phyloP scores from a whole-genome alignment of 139 green algal genomes.

The Chlamydomonas schloesseri region DNA sequence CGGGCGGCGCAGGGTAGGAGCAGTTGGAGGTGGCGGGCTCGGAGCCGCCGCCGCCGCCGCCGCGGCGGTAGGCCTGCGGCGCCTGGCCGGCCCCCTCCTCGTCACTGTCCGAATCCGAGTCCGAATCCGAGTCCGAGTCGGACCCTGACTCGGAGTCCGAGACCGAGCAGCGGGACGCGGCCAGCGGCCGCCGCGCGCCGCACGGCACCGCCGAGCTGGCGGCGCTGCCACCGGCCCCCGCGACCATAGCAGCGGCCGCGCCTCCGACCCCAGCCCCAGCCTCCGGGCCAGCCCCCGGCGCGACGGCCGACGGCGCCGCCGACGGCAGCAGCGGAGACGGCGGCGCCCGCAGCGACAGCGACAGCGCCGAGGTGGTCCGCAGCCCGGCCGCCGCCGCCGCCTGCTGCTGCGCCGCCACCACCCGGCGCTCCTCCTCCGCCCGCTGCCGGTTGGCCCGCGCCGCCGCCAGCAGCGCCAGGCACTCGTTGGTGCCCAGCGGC shows the following conservation, averaged over 20 bases:
- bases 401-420: conserved; percentile 6
- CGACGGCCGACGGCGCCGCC: too few species aligned
- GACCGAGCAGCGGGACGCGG: neutral
- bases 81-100: neutral
- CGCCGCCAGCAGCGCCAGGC: conserved; percentile 17
- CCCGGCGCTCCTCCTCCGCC: conserved; percentile 4
- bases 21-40: neutral
- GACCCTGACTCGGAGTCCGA: neutral
- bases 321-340: too few species aligned
- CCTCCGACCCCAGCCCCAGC: too few species aligned
- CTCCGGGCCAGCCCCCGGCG: too few species aligned
- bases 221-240: too few species aligned
- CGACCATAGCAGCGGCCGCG: too few species aligned
- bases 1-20: neutral
- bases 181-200: neutral
- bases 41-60: neutral
- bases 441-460: neutral
- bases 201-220: neutral
- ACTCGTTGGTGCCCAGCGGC: conserved; percentile 31
- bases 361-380: neutral
- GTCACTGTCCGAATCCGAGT: neutral
- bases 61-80: neutral
- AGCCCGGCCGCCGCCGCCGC: neutral
- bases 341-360: neutral
- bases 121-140: neutral